Base-by-base conservation (phyloP, 2,329 filamentous ascomycete genomes). In the Berkeleyomyces basicola region DNA sequence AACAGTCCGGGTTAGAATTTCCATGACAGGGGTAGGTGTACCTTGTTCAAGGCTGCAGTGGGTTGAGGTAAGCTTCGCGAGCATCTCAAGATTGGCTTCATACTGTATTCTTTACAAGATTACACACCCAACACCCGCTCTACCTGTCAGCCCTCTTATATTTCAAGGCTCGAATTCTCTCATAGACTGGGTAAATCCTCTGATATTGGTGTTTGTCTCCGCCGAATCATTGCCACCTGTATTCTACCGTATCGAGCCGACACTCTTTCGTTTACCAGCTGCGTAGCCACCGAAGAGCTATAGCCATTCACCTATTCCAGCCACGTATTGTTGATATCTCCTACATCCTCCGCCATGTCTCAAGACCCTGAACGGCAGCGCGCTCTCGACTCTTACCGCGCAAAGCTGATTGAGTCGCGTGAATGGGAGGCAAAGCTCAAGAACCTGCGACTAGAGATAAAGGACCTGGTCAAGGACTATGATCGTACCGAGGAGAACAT, bases 381-480 rank as follows among this genome's bases (percentile, higher is more conserved):
- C 72, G 87, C 88, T 71, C 84, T 92, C 70, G 79, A 85, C 71
- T 82, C 85, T 65, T 92, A 90, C 79, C 89, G 89, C 73, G 77
- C 80, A 66, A 90, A 88, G 78, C 82, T 92, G 70, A 82, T 96
- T 71, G 92, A 99, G 75, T 95, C 95, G 69, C 84, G 95, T 75
- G 93, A 99, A 81, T 97, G 90, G 90, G 95, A 99, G 76, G 87
- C 92, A 61, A 99, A 97, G 81, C 83, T 99, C 66, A 99, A 97
- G 79, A 83, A 86, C 61, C 78, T 99, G 70, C 88, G 93, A 66
- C 79, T 96, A 76, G 93, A 96, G 69, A 96, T 99, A 75, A 99
- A 97, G 78, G 90, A 87, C 65, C 77, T 97, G 62, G 90, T 96
- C 73, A 90, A 88, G 72, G 91, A 97, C 70, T 99, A 91, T 71